Evolutionary conservation across 2,329 filamentous ascomycete species (phyloP), one percentile per base, ranked within the genome.

Genomic region (Ceratocystis huliohia): DNA sequence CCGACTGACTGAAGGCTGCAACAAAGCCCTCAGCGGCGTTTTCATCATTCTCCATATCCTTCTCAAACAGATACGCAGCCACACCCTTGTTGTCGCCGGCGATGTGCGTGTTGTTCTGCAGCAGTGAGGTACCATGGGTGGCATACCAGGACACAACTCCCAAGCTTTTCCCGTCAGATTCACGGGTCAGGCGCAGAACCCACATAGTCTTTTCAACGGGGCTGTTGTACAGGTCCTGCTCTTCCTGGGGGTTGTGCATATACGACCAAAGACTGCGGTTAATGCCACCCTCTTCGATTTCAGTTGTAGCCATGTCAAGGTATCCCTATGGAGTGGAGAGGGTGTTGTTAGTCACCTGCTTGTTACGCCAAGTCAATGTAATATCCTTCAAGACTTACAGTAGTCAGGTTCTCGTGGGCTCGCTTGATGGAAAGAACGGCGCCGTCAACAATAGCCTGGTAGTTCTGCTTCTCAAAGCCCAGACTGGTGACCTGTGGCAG

Each of bases 71-170:
- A 73, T 88, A 88, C 0, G 92, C 89, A 1, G 93, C 92, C 5
- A 96, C 90, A 13, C 93, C 93, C 77, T 97, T 97, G 78, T 97
- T 97, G 75, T 97, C 93, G n/a, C 90, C 93, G 2, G 91, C 87
- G 63, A 94, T 84, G 15, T 96, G 80, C 0, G 91, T 96, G 76
- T 96, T 96, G 76, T 96, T 96, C 65, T 89, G 88, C 28, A 92
- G 84, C 75, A 96, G 84, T 0, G 91, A 96, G 0, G 93, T 97
- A 61, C 92, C 92, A 74, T 97, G 93, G 0, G 92, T 89, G 2
- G 93, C 85, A 74, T 93, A 96, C 89, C 92, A 97, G 17, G 90
- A 94, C 67, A 97, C 76, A 0, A 95, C 79, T 13, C 91, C 92
- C 53, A 91, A 84, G 67, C 87, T 87, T 76, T 91, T 91, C 61